A percentile compares a stretch with the other conserved stretches of the same genome.
Evolutionary conservation across 257 asterid genomes (phyloP).

Genomic region (Echium plantagineum): DNA sequence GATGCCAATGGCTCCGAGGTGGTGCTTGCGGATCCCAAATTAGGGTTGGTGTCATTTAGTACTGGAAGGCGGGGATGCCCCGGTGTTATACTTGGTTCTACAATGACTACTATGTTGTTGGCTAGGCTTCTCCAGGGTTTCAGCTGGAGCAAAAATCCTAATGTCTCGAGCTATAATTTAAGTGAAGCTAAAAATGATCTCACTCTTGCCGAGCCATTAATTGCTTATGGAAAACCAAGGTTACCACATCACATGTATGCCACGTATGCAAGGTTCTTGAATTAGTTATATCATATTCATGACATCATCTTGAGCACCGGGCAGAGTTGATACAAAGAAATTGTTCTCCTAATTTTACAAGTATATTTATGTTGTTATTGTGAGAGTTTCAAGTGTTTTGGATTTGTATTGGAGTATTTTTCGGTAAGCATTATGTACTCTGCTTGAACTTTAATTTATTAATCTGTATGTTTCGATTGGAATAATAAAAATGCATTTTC

Average conservation of each 20-base stretch:
- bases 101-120: conserved; percentile 4
- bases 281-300: too few species aligned
- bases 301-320: too few species aligned
- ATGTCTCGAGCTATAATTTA: background rate
- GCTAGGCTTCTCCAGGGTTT: conserved; percentile 17
- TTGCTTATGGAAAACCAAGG: conserved; percentile 1
- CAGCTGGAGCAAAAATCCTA: conserved; percentile 4
- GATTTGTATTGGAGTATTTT: too few species aligned
- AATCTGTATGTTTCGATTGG: too few species aligned
- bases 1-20: background rate
- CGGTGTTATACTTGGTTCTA: background rate
- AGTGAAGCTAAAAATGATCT: conserved; percentile 1
- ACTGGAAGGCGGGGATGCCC: conserved; percentile 13
- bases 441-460: too few species aligned
- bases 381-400: too few species aligned
- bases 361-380: too few species aligned
- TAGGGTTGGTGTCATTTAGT: conserved; percentile 2
- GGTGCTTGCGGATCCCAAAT: conserved; percentile 1
- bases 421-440: too few species aligned
- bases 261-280: background rate
- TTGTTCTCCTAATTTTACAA: too few species aligned
- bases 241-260: background rate
- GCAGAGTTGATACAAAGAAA: too few species aligned
- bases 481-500: too few species aligned
- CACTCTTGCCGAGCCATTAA: background rate